Evolutionary conservation across 2,329 filamentous ascomycete genomes (phyloP).

Genomic region (Nemania serpens): DNA sequence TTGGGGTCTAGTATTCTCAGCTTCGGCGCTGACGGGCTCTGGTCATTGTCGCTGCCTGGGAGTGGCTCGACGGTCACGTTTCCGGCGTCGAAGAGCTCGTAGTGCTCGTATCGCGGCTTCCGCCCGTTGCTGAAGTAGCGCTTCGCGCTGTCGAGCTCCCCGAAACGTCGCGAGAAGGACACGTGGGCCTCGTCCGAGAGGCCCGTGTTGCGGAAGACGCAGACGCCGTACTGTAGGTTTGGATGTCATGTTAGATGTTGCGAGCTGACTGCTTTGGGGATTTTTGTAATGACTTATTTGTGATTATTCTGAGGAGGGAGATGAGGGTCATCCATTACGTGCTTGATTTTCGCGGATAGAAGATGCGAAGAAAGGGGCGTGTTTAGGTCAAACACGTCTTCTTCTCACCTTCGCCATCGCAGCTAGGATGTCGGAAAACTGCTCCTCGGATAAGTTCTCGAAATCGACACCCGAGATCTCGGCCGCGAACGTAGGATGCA

Average conservation of each 20-base stretch:
- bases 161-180: constrained; percentile 54
- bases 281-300: too few species aligned
- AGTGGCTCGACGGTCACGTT: constrained; percentile 46
- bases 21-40: not conserved
- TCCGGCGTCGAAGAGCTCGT: constrained; percentile 61
- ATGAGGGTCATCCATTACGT: too few species aligned
- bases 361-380: too few species aligned
- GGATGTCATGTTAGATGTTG: not conserved
- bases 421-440: constrained; percentile 40
- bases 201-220: constrained; percentile 55
- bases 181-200: constrained; percentile 58
- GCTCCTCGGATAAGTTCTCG: constrained; percentile 39
- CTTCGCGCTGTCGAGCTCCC: constrained; percentile 59
- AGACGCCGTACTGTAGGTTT: constrained; percentile 47
- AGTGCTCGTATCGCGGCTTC: constrained; percentile 51
- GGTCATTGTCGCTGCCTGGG: not conserved
- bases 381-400: too few species aligned
- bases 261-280: too few species aligned
- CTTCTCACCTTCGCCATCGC: constrained; percentile 42
- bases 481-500: constrained; percentile 41
- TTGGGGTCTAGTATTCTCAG: constrained; percentile 26
- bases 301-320: too few species aligned
- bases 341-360: too few species aligned
- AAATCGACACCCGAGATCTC: constrained; percentile 43
- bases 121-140: constrained; percentile 53